phyloP scores from a whole-genome alignment of 2,329 filamentous ascomycete species.

The Fusarium chuoi region DNA sequence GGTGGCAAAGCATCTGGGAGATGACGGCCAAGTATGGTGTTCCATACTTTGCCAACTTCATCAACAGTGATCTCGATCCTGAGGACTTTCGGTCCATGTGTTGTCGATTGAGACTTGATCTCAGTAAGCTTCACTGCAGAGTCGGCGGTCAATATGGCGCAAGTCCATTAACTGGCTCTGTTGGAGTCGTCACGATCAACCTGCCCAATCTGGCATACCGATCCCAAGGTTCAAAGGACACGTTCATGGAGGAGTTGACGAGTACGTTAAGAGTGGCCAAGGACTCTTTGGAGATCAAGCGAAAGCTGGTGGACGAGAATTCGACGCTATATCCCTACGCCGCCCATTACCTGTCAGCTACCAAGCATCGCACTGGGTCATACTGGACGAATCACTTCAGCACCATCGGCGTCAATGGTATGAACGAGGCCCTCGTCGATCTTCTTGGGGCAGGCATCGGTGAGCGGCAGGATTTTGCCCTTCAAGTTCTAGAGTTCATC shows the following conservation, averaged over 20 bases:
- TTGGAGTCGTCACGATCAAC: slow-evolving; percentile 39
- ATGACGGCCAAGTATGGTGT: slow-evolving; percentile 43
- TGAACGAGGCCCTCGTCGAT: slow-evolving; percentile 30
- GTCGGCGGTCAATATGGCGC: slow-evolving; percentile 39
- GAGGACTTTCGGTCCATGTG: slow-evolving; percentile 43
- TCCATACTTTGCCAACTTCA: slow-evolving; percentile 41
- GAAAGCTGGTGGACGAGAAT: slow-evolving; percentile 31
- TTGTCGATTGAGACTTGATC: slow-evolving; percentile 36
- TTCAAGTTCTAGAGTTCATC: slow-evolving; percentile 32
- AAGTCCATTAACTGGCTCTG: slow-evolving; percentile 34
- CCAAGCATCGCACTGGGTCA: slow-evolving; percentile 38
- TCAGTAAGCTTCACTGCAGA: slow-evolving; percentile 39
- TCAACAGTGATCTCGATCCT: slow-evolving; percentile 40
- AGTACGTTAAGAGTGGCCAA: slow-evolving; percentile 30
- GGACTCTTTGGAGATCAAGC: slow-evolving; percentile 38
- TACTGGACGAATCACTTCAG: slow-evolving; percentile 42
- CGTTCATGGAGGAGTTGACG: slow-evolving; percentile 21
- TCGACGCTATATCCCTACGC: slow-evolving; percentile 34
- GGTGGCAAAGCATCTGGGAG: slow-evolving; percentile 40
- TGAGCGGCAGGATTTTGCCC: slow-evolving; percentile 13
- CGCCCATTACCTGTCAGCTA: slow-evolving; percentile 28
- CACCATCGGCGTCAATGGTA: slow-evolving; percentile 39
- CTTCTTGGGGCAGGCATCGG: slow-evolving; percentile 16
- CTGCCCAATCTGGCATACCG: slow-evolving; percentile 36
- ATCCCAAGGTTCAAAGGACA: slow-evolving; percentile 10